phyloP scores from a whole-genome alignment of 805 yeast genomes.

The Ogataea methylovora region DNA sequence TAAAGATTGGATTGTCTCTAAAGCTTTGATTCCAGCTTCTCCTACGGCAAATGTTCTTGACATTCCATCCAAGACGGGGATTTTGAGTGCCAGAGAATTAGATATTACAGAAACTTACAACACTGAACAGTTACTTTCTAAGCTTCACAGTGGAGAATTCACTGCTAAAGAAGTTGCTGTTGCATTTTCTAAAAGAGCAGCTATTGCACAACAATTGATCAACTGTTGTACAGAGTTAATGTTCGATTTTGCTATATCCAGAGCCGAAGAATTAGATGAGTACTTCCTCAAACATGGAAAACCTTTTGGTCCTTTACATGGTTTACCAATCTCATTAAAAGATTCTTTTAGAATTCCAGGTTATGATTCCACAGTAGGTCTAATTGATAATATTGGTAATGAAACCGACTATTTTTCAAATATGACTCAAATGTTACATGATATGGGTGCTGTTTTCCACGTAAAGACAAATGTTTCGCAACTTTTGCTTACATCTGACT shows the following conservation, averaged over 20 bases:
- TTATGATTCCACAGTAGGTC: conserved; percentile 16
- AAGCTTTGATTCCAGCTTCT: too few species aligned
- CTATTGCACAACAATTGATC: conserved; percentile 18
- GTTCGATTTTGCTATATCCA: conserved; percentile 13
- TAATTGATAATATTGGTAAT: conserved; percentile 6
- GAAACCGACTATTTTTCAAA: conserved; percentile 6
- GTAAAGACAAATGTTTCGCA: conserved; percentile 36
- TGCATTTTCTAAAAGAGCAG: conserved; percentile 22
- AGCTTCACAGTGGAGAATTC: conserved; percentile 8
- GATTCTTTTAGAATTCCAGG: conserved; percentile 37
- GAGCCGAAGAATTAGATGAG: conserved; percentile 14
- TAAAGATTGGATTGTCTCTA: too few species aligned
- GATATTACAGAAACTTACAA: conserved; percentile 8
- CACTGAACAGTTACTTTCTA: conserved; percentile 2
- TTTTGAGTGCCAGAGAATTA: conserved; percentile 6
- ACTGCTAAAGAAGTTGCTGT: conserved; percentile 11
- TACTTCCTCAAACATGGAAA: conserved; percentile 7
- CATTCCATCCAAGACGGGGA: conserved; percentile 1
- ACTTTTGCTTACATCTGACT: conserved; percentile 50
- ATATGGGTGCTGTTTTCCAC: conserved; percentile 16
- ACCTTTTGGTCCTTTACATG: conserved; percentile 16
- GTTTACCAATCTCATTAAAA: conserved; percentile 41
- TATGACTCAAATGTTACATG: conserved; percentile 13
- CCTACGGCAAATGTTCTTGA: too few species aligned
- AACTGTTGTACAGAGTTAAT: conserved; percentile 19